Evolutionary conservation across 768 basidiomycete species (phyloP).

Genomic region (Phylloporus sp.): DNA sequence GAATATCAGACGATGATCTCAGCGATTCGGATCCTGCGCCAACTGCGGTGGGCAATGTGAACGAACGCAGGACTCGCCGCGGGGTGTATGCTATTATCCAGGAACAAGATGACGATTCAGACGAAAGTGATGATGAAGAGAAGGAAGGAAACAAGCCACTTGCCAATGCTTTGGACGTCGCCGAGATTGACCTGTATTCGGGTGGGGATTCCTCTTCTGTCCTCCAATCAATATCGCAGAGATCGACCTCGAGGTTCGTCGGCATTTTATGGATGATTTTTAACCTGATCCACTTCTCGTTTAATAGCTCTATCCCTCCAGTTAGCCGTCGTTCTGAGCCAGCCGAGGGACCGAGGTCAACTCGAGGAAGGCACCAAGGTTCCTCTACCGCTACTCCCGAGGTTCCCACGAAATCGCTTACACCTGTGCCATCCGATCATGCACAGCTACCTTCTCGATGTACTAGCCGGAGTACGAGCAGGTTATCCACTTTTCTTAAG

Average conservation of each 20-base stretch:
- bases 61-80: constrained; percentile 76
- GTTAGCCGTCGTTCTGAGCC: constrained; percentile 28
- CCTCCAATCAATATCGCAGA: constrained; percentile 21
- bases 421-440: constrained; percentile 29
- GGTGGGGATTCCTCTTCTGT: constrained; percentile 22
- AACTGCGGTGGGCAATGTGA: constrained; percentile 56
- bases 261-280: constrained; percentile 1
- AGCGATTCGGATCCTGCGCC: constrained; percentile 42
- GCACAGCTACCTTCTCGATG: constrained; percentile 26
- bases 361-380: constrained; percentile 54
- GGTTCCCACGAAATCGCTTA: constrained; percentile 41
- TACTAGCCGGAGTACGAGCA: constrained; percentile 29
- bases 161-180: constrained; percentile 44
- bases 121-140: constrained; percentile 56
- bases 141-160: constrained; percentile 46
- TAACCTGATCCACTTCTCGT: constrained; percentile 9
- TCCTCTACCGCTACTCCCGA: constrained; percentile 42
- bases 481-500: constrained; percentile 29
- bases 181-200: constrained; percentile 53
- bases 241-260: constrained; percentile 28
- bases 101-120: constrained; percentile 56
- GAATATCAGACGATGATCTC: constrained; percentile 31
- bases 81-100: constrained; percentile 75
- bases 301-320: constrained; percentile 24
- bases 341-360: constrained; percentile 33